A percentile compares a stretch with the other conserved stretches of the same genome.
phyloP scores from a whole-genome alignment of 1,139 yeast genomes.

The Taphrina confusa region DNA sequence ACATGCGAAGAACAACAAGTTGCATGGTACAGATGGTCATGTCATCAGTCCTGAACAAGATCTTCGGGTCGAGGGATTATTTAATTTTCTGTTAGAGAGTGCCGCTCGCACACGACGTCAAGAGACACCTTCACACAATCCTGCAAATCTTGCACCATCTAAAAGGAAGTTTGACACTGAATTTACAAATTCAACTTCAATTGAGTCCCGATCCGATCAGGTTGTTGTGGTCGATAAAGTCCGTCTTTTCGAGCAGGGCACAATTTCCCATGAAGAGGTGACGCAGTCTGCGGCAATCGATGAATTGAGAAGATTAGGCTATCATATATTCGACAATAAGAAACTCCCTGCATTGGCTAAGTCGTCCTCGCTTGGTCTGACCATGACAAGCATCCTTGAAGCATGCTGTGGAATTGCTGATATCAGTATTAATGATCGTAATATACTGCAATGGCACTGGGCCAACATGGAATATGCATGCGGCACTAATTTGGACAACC shows the following conservation, averaged over 20 bases:
- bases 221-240: slow-evolving; percentile 18
- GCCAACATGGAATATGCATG: slow-evolving; percentile 51
- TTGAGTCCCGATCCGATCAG: too few relatives aligned
- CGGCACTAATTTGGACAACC: slow-evolving; percentile 47
- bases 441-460: slow-evolving; percentile 50
- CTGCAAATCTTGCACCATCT: neutral
- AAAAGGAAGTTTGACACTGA: neutral
- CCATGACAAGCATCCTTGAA: slow-evolving; percentile 47
- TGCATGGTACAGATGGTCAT: slow-evolving; percentile 44
- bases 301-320: slow-evolving; percentile 12
- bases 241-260: neutral
- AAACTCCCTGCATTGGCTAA: neutral
- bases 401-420: slow-evolving; percentile 46
- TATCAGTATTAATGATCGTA: slow-evolving; percentile 46
- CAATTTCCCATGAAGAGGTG: neutral
- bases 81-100: slow-evolving; percentile 48
- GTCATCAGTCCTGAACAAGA: slow-evolving; percentile 44
- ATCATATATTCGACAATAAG: neutral
- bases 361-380: slow-evolving; percentile 45
- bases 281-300: neutral
- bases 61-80: slow-evolving; percentile 47
- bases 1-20: slow-evolving; percentile 45
- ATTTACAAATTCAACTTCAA: too few relatives aligned
- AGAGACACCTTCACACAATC: neutral
- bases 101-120: slow-evolving; percentile 42